A percentile compares a stretch with the other conserved stretches of the same genome.
Evolutionary conservation across 441 rosid genomes (phyloP).

Genomic region (Gossypium lobatum): DNA sequence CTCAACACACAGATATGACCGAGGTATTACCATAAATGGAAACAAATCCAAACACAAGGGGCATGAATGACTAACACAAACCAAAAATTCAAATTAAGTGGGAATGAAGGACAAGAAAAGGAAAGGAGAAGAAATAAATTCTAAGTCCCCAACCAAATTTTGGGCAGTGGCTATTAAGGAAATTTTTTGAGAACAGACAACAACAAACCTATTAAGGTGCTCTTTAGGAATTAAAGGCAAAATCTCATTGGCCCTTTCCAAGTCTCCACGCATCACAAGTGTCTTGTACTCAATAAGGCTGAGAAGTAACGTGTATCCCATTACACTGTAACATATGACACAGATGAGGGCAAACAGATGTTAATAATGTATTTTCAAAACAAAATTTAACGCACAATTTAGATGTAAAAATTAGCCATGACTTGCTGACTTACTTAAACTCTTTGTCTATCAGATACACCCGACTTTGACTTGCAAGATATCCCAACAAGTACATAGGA

Average conservation of each 20-base stretch:
- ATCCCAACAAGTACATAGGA: slow-evolving; percentile 97
- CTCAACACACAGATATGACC: neutral
- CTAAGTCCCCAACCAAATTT: neutral
- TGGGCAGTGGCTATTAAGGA: neutral
- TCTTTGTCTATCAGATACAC: slow-evolving; percentile 95
- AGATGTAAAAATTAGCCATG: slow-evolving; percentile 10
- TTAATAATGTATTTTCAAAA: neutral
- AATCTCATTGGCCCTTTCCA: slow-evolving; percentile 76
- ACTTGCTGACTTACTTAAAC: slow-evolving; percentile 67
- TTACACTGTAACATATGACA: slow-evolving; percentile 36
- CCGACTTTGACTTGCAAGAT: slow-evolving; percentile 95
- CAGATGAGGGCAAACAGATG: neutral
- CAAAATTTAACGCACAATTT: neutral
- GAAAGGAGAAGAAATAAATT: neutral
- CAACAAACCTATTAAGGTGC: slow-evolving; percentile 76
- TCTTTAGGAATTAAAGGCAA: slow-evolving; percentile 97
- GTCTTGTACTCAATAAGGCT: slow-evolving; percentile 99
- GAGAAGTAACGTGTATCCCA: slow-evolving; percentile 96
- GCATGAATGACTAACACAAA: neutral
- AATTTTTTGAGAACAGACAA: neutral
- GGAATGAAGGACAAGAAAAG: neutral
- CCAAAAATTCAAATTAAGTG: neutral
- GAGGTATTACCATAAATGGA: neutral
- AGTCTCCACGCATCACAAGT: slow-evolving; percentile 98
- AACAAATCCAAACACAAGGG: neutral